A percentile compares a stretch with the other conserved stretches of the same genome.
Evolutionary conservation across 139 green algal species (phyloP).

Genomic region (Chlamydomonas sphaeroides): DNA sequence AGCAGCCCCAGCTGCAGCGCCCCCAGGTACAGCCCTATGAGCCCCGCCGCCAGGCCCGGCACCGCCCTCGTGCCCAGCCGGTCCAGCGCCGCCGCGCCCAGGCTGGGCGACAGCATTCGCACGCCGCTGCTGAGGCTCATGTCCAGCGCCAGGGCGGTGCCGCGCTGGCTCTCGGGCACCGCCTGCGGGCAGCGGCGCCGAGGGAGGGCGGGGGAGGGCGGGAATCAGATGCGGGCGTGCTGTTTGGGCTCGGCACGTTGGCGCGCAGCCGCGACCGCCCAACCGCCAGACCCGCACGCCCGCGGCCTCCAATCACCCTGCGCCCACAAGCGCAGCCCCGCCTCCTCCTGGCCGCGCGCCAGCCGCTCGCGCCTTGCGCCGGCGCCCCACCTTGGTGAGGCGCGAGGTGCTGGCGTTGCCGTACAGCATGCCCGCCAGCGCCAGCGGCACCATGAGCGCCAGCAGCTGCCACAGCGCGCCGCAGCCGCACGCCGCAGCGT

Average conservation of each 20-base stretch:
- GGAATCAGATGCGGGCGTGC: neutral
- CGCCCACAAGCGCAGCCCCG: neutral
- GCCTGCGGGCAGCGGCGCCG: neutral
- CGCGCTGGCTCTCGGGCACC: too few relatives aligned
- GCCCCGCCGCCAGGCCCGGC: neutral
- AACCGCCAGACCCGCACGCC: neutral
- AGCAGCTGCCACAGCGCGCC: constrained; percentile 5
- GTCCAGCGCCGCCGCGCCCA: constrained; percentile 2
- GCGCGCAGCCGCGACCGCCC: neutral
- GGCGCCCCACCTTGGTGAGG: constrained; percentile 12
- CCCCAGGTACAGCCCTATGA: neutral
- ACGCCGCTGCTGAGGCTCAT: constrained; percentile 15
- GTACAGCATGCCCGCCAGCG: constrained; percentile 34
- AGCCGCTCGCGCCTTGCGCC: neutral
- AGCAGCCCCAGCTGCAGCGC: neutral
- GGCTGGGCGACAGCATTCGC: constrained; percentile 23
- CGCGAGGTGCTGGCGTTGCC: constrained; percentile 28
- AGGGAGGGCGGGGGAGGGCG: neutral
- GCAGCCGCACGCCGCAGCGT: neutral
- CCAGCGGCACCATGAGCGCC: constrained; percentile 18
- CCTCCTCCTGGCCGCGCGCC: too few relatives aligned
- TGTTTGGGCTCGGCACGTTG: neutral
- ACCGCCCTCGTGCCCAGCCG: neutral
- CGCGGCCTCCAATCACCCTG: neutral
- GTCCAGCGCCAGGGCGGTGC: constrained; percentile 23